phyloP scores from a whole-genome alignment of 129 eudicot species.

The Saposhnikovia divaricata region DNA sequence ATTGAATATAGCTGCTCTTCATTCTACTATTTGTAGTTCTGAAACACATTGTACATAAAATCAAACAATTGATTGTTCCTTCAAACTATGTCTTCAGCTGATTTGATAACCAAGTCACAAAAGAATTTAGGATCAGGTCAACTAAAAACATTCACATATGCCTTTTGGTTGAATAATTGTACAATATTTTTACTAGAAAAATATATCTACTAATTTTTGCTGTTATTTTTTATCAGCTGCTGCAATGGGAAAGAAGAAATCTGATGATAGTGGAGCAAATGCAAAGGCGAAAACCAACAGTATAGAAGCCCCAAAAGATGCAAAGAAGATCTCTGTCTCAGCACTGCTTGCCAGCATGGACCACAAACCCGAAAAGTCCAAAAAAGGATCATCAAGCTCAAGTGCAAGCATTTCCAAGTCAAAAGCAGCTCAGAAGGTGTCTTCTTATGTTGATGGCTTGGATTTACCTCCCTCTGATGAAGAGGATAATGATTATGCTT shows the following conservation, averaged over 20 bases:
- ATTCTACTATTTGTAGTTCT: neutral
- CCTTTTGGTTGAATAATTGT: neutral
- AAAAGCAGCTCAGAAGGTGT: slow-evolving; percentile 42
- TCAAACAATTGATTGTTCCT: too few relatives aligned
- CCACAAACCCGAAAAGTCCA: slow-evolving; percentile 56
- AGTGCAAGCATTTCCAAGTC: slow-evolving; percentile 41
- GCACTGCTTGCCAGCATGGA: slow-evolving; percentile 87
- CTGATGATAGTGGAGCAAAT: slow-evolving; percentile 38
- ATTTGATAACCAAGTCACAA: neutral
- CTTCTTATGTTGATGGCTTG: slow-evolving; percentile 52
- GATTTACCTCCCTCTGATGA: slow-evolving; percentile 75
- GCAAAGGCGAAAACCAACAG: slow-evolving; percentile 31
- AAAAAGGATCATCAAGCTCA: slow-evolving; percentile 39
- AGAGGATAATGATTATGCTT: slow-evolving; percentile 17
- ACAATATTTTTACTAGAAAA: neutral
- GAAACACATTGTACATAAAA: neutral
- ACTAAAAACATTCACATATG: neutral
- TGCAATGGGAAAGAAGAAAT: slow-evolving; percentile 69
- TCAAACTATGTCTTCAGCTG: neutral
- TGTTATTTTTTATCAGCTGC: neutral
- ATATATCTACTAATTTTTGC: neutral
- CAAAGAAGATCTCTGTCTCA: slow-evolving; percentile 60
- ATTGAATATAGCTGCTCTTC: too few relatives aligned
- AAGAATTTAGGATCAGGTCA: neutral
- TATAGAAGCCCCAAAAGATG: slow-evolving; percentile 34